A percentile compares a stretch with the other conserved stretches of the same genome.
phyloP scores from a whole-genome alignment of 2,329 filamentous ascomycete genomes.

The Botrytis paeoniae region DNA sequence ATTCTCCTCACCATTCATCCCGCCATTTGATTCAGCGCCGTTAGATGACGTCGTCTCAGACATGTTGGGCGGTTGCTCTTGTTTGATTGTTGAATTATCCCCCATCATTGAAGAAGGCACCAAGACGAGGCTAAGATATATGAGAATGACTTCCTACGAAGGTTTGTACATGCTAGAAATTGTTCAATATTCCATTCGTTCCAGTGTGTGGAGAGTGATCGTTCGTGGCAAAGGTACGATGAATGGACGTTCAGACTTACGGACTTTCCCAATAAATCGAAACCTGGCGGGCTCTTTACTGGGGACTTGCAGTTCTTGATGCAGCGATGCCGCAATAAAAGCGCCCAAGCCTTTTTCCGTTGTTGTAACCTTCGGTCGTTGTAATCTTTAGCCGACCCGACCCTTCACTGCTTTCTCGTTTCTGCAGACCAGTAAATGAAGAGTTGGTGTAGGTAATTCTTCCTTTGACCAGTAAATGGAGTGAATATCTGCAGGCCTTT shows the following conservation, averaged over 20 bases:
- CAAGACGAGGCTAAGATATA: slow-evolving; percentile 20
- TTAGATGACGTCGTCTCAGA: slow-evolving; percentile 35
- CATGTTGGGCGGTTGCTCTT: slow-evolving; percentile 33
- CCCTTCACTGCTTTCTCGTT: slow-evolving; percentile 12
- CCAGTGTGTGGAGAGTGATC: slow-evolving; percentile 22
- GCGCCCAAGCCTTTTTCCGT: slow-evolving; percentile 20
- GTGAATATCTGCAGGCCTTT: slow-evolving; percentile 8
- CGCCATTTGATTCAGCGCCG: slow-evolving; percentile 29
- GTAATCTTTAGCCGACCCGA: slow-evolving; percentile 30
- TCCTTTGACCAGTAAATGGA: neutral
- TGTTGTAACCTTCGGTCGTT: slow-evolving; percentile 30
- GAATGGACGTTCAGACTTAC: slow-evolving; percentile 28
- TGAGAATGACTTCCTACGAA: slow-evolving; percentile 27
- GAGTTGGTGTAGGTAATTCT: slow-evolving; percentile 12
- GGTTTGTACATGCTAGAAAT: slow-evolving; percentile 32
- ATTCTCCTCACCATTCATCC: slow-evolving; percentile 34
- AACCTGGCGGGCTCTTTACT: slow-evolving; percentile 29
- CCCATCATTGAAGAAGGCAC: slow-evolving; percentile 29
- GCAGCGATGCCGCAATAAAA: slow-evolving; percentile 23
- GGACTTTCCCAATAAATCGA: slow-evolving; percentile 31
- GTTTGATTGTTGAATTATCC: slow-evolving; percentile 31
- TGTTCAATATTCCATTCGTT: slow-evolving; percentile 30
- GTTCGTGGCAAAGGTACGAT: slow-evolving; percentile 28
- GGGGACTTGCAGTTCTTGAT: slow-evolving; percentile 31
- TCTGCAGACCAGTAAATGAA: slow-evolving; percentile 21